Evolutionary conservation across 257 asterid genomes (phyloP), one percentile per base, ranked within the genome.

Genomic region (Plantago elongata): DNA sequence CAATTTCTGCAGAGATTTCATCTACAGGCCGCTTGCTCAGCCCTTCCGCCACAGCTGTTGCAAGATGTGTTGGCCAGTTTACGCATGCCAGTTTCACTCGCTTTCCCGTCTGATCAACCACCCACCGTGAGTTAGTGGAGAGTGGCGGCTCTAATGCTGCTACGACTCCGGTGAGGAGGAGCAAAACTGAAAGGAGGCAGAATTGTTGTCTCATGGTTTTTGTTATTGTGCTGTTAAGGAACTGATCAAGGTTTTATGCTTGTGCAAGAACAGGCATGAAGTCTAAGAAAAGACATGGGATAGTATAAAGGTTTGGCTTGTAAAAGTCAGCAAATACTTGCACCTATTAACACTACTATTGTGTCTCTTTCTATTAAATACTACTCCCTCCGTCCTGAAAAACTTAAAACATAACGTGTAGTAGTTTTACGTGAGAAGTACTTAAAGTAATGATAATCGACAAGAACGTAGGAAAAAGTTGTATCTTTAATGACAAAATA

Each of bases 61-160:
- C 97, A 13, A 92, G 84, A 64, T 92, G 98, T 5, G 97, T 38
- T 63, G 86, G 95, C 98, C 98, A 92, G 61, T 83, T 92, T 13
- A 86, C 84, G 54, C 98, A 92, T 18, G 95, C 72, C 44, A 92
- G 80, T 81, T 92, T 92, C 12, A 86, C 90, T 1, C 99, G 82
- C 13, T 65, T 79, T n/a, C 97, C 97, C 27, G 82, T 54, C 50
- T 71, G 83, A 44, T 86, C 78, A 22, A 92, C 95, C 6, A 89
- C 74, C 99, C 99, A 92, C 76, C 99, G 81, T 0, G 94, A 83
- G 43, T 75, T 55, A 9, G 96, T 83, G 71, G 64, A 65, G 46
- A 92, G 95, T 4, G 90, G 93, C 3, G 90, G 93, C 17, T 69
- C 84, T 4, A 84, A 75, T 51, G 55, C 73, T 61, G 44, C 58